A percentile compares a stretch with the other conserved stretches of the same genome.
These are phyloP conservation scores for Nepenthes alata DNA, from an alignment of 179 eudicot genomes.

Conservation along the genomic window DNA sequence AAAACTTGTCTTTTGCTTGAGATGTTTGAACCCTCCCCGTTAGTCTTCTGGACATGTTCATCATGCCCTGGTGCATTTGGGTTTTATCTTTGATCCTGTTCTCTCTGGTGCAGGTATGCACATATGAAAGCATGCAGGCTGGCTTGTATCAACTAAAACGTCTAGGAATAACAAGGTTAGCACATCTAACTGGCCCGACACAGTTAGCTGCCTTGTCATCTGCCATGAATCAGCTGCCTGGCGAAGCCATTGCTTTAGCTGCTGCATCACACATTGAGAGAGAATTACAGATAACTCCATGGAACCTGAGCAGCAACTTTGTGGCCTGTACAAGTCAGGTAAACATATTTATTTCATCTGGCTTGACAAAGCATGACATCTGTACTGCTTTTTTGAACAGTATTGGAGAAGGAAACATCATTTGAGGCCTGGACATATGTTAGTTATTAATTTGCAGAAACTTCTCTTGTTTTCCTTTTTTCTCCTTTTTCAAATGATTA, in stretches of 20 bases:
- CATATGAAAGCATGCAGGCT: conserved; percentile 97
- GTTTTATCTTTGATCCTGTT: not conserved
- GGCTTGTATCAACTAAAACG: conserved; percentile 81
- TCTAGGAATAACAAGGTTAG: conserved; percentile 75
- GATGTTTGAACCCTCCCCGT: not conserved
- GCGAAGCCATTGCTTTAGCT: conserved; percentile 87
- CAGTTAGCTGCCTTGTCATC: conserved; percentile 64
- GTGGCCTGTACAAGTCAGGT: conserved; percentile 94
- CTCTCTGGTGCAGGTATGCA: conserved; percentile 48
- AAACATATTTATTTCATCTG: conserved; percentile 3
- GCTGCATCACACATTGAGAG: conserved; percentile 98
- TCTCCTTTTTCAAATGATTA: no score
- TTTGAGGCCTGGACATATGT: no score
- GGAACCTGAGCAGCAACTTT: conserved; percentile 94
- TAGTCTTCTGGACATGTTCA: no score
- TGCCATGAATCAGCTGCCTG: conserved; percentile 96
- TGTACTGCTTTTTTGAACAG: no score
- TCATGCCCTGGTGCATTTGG: not conserved
- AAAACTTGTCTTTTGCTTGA: no score
- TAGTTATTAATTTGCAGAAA: no score
- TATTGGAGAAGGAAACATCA: no score
- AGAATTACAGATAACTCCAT: conserved; percentile 92
- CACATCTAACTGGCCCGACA: conserved; percentile 51
- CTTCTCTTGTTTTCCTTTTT: no score
- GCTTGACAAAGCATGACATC: not conserved